Conservation (phyloP, 106 monocot species). For the Allium sativum region DNA sequence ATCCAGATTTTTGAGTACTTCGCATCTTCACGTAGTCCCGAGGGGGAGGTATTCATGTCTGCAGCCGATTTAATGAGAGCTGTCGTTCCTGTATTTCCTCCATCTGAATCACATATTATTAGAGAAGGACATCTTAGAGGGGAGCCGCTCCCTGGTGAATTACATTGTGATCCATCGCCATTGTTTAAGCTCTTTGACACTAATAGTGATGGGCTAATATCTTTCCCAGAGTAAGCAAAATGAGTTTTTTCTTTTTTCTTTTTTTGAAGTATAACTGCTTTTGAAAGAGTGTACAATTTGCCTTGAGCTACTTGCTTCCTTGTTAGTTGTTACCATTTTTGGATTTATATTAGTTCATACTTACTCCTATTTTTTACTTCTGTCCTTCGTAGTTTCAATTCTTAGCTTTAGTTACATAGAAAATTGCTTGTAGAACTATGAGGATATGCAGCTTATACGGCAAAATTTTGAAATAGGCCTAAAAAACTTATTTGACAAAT, state of each 20-base stretch:
- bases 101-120: slow-evolving; percentile 69
- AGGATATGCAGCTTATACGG: too few relatives aligned
- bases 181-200: slow-evolving; percentile 98
- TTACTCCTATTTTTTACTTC: too few relatives aligned
- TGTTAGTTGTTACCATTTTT: too few relatives aligned
- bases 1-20: slow-evolving; percentile 93
- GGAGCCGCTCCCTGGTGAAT: slow-evolving; percentile 55
- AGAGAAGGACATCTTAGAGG: slow-evolving; percentile 81
- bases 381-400: too few relatives aligned
- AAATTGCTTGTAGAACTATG: too few relatives aligned
- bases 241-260: background rate
- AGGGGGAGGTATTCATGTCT: slow-evolving; percentile 74
- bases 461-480: too few relatives aligned
- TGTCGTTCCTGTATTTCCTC: slow-evolving; percentile 90
- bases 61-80: slow-evolving; percentile 94
- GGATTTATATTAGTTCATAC: too few relatives aligned
- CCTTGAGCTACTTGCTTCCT: too few relatives aligned
- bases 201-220: slow-evolving; percentile 87
- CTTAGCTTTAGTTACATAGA: too few relatives aligned
- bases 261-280: background rate
- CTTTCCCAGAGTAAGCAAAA: slow-evolving; percentile 75
- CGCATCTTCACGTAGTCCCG: slow-evolving; percentile 50
- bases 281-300: too few relatives aligned
- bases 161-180: slow-evolving; percentile 63
- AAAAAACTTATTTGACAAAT: too few relatives aligned